Conservation (phyloP, 2,329 filamentous ascomycete genomes). For the Myriosclerotinia scirpicola region DNA sequence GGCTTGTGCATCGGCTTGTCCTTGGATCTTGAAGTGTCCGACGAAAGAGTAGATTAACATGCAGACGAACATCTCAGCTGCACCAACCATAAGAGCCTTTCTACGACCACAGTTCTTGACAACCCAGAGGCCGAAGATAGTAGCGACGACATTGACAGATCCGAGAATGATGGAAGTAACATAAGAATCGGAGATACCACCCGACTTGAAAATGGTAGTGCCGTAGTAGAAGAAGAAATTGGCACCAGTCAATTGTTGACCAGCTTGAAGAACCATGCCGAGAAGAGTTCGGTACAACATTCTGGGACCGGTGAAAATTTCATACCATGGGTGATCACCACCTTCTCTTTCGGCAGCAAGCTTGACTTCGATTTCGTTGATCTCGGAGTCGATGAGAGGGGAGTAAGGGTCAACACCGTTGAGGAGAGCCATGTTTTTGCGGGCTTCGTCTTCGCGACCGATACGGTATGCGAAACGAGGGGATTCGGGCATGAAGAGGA, state of each 20-base stretch:
- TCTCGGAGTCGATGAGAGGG: slow-evolving; percentile 47
- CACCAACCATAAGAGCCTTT: slow-evolving; percentile 61
- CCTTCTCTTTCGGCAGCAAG: slow-evolving; percentile 49
- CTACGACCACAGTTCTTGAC: slow-evolving; percentile 66
- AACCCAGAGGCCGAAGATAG: slow-evolving; percentile 63
- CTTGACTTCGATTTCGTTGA: slow-evolving; percentile 54
- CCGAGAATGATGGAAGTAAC: slow-evolving; percentile 67
- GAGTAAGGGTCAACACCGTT: slow-evolving; percentile 44
- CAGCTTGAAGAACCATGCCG: slow-evolving; percentile 61
- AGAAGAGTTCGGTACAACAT: slow-evolving; percentile 65
- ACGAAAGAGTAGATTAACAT: slow-evolving; percentile 58
- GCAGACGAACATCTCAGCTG: slow-evolving; percentile 59
- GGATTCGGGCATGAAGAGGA: slow-evolving; percentile 56
- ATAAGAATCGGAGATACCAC: slow-evolving; percentile 64
- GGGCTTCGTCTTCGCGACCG: slow-evolving; percentile 51
- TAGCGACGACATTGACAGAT: slow-evolving; percentile 66
- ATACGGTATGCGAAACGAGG: slow-evolving; percentile 53
- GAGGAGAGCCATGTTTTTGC: slow-evolving; percentile 49
- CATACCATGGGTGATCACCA: slow-evolving; percentile 45
- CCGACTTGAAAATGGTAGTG: slow-evolving; percentile 64
- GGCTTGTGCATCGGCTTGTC: slow-evolving; percentile 46
- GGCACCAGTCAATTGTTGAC: slow-evolving; percentile 67
- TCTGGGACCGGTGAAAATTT: slow-evolving; percentile 66
- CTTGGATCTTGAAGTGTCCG: slow-evolving; percentile 48
- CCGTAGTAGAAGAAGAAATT: slow-evolving; percentile 69